Percentiles rank a stretch among this genome's conserved stretches.
phyloP scores from a whole-genome alignment of 1,284 basidiomycete genomes.

The Volvariella volvacea region DNA sequence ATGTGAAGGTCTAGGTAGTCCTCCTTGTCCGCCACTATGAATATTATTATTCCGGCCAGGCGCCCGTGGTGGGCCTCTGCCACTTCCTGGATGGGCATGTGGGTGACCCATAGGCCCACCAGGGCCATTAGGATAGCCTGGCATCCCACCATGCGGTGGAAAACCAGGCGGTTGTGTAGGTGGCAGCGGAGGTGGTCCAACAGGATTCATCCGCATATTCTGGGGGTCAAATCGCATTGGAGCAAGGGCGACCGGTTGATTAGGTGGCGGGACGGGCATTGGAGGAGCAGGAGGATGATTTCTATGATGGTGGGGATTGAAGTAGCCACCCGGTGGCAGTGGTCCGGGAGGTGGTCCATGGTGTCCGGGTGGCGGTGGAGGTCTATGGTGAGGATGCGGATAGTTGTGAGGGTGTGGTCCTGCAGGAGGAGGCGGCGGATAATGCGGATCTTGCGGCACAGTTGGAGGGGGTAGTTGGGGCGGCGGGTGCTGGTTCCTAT shows the following conservation, averaged over 20 bases:
- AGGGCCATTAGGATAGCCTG: constrained; percentile 6
- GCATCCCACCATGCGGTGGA: constrained; percentile 8
- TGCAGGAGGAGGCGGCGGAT: constrained; percentile 8
- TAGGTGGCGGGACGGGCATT: too few species aligned
- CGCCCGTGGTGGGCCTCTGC: constrained; percentile 10
- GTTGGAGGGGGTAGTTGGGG: constrained; percentile 6
- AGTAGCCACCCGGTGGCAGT: not conserved
- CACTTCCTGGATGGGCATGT: constrained; percentile 6
- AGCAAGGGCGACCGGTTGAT: not conserved
- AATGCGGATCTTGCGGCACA: constrained; percentile 3
- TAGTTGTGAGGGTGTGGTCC: constrained; percentile 7
- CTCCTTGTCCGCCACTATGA: constrained; percentile 4
- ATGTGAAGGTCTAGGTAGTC: constrained; percentile 14
- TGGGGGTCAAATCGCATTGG: not conserved
- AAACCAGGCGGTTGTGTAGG: constrained; percentile 7
- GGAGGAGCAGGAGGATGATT: not conserved
- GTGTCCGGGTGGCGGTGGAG: constrained; percentile 7
- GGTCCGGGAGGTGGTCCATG: constrained; percentile 5
- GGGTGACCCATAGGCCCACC: constrained; percentile 3
- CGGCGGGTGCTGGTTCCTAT: constrained; percentile 34
- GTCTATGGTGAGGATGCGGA: constrained; percentile 6
- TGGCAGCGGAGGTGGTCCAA: constrained; percentile 12
- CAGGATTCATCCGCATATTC: constrained; percentile 2
- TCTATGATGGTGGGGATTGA: not conserved
- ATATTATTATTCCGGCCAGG: constrained; percentile 3